phyloP scores from a whole-genome alignment of 1,284 basidiomycete species.

The Trichosporon sp. region DNA sequence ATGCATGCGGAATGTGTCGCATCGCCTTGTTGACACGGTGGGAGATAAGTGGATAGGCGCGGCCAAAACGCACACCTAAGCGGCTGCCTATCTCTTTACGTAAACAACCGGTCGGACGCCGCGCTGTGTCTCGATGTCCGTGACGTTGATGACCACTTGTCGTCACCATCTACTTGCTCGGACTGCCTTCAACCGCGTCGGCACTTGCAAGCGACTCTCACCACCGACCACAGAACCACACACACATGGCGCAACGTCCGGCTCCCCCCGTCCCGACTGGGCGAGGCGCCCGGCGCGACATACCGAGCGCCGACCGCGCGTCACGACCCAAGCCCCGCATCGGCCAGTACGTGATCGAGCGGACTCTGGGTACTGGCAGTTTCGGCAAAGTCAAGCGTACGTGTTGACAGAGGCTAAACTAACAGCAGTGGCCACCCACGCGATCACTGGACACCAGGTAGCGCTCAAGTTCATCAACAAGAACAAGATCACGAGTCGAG shows the following conservation, averaged over 20 bases:
- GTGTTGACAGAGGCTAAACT: slow-evolving; percentile 47
- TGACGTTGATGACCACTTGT: neutral
- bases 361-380: slow-evolving; percentile 69
- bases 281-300: slow-evolving; percentile 30
- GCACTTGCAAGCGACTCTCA: too few relatives aligned
- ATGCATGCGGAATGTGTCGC: neutral
- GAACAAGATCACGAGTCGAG: slow-evolving; percentile 85
- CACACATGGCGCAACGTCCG: slow-evolving; percentile 48
- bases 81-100: neutral
- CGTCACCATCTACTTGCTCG: neutral
- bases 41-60: neutral
- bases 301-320: slow-evolving; percentile 25
- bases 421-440: slow-evolving; percentile 81
- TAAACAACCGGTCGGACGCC: neutral
- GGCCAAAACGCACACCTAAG: neutral
- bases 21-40: slow-evolving; percentile 10
- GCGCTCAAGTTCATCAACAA: slow-evolving; percentile 98
- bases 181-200: neutral
- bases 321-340: slow-evolving; percentile 49
- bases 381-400: slow-evolving; percentile 98
- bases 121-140: neutral
- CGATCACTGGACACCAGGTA: slow-evolving; percentile 90
- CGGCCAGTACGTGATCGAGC: slow-evolving; percentile 59
- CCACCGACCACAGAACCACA: too few relatives aligned
- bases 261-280: slow-evolving; percentile 48